Base-by-base conservation (phyloP, 495 filamentous ascomycete genomes). In the Apiosordaria backusii region DNA sequence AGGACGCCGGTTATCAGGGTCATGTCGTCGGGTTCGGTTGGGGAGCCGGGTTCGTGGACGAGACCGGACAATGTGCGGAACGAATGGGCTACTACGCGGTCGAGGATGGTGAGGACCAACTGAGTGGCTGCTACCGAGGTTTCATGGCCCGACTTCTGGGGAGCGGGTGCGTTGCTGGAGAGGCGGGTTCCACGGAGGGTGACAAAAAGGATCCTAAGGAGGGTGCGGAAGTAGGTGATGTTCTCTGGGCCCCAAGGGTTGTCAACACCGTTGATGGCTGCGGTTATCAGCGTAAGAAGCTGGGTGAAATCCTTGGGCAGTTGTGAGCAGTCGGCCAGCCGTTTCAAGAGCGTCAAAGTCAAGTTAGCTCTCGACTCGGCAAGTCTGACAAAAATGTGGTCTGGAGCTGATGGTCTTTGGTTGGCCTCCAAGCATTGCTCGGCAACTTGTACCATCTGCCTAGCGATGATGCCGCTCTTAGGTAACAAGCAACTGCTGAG, bases 1-100 rank as follows among this genome's bases (percentile, higher is more conserved):
- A 98, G 81, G 68, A 97, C 89, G 6, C 89, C 92, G n/a, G 89
- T 97, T 24, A 99, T 78, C 54, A 97, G 89, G 19, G 89, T 89
- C 69, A 98, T 88, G 72, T 99, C 95, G 75, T 84, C 71, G 63
- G 89, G 82, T 2, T 77, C 77, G n/a, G 84, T 80, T 23, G 74
- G 70, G 0, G 76, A 66, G 10, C 81, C 72, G 22, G 79, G 71
- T 19, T 88, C 83, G 71, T 97, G 93, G 40, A 96, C 82, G 60
- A 89, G 83, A 0, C 87, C 84, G 6, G 89, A 91, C 26, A 97
- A 81, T 5, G 90, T 86, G 58, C 87, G 86, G 77, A 97, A 92
- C 10, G 90, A 92, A 65, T 87, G 88, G 1, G 87, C 88, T n/a
- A 98, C 91, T 21, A 93, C 83, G 5, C 85, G 81, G 63, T 90